Percentiles rank a stretch among this genome's conserved stretches.
Evolutionary conservation across 805 yeast genomes (phyloP).

Genomic region (Myxozyma sirexii): DNA sequence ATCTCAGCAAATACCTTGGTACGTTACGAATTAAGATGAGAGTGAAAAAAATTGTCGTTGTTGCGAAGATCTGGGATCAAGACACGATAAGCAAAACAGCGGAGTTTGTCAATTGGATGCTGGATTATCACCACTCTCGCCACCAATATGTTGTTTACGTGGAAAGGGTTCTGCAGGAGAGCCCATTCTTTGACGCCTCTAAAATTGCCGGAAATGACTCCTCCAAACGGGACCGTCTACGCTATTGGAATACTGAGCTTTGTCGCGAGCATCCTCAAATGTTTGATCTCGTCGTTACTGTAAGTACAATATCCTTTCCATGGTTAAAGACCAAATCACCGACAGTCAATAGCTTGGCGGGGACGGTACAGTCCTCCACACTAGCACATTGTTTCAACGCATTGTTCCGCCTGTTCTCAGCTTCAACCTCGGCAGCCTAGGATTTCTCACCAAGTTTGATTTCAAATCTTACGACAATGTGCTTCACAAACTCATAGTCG

Average conservation of each 20-base stretch:
- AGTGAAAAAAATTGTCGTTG: slow-evolving; percentile 70
- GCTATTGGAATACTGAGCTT: slow-evolving; percentile 49
- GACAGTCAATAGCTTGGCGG: slow-evolving; percentile 68
- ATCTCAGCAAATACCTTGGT: slow-evolving; percentile 40
- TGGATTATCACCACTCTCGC: slow-evolving; percentile 39
- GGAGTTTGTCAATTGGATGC: slow-evolving; percentile 77
- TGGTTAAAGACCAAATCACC: too few relatives aligned
- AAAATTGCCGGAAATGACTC: slow-evolving; percentile 50
- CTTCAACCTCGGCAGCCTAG: slow-evolving; percentile 78
- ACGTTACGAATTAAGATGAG: slow-evolving; percentile 55
- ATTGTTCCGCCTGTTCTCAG: slow-evolving; percentile 85
- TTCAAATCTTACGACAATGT: slow-evolving; percentile 45
- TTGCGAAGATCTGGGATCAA: slow-evolving; percentile 85
- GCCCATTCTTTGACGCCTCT: slow-evolving; percentile 62
- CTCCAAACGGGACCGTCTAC: slow-evolving; percentile 47
- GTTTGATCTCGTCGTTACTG: slow-evolving; percentile 77
- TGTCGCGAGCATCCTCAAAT: slow-evolving; percentile 37
- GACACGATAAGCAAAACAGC: slow-evolving; percentile 72
- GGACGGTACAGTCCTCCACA: slow-evolving; percentile 78
- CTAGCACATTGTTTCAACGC: slow-evolving; percentile 67
- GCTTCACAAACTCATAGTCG: slow-evolving; percentile 44
- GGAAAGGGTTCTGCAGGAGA: slow-evolving; percentile 64
- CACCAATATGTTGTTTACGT: slow-evolving; percentile 59
- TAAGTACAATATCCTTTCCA: background rate
- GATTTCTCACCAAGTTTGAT: slow-evolving; percentile 71